Conservation (phyloP, 2,329 filamentous ascomycete species). For the Pleomassaria siparia region DNA sequence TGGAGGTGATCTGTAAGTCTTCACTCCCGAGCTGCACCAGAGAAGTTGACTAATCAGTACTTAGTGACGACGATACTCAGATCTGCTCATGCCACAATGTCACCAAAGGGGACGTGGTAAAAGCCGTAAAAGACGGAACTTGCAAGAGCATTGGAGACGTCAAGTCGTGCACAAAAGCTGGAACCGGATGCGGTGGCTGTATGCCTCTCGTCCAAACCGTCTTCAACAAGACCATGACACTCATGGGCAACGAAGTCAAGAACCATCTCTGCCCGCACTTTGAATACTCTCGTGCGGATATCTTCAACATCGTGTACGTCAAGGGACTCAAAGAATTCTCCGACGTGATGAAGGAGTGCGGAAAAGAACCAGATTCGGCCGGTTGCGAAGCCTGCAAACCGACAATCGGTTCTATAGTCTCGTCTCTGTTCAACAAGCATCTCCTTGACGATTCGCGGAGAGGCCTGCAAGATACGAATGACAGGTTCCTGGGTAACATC, state of each 20-base stretch:
- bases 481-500: constrained; percentile 84
- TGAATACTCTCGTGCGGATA: constrained; percentile 76
- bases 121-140: constrained; percentile 70
- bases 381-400: constrained; percentile 90
- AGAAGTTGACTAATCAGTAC: constrained; percentile 17
- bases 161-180: constrained; percentile 89
- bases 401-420: constrained; percentile 75
- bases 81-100: constrained; percentile 95
- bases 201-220: constrained; percentile 86
- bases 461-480: constrained; percentile 88
- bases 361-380: constrained; percentile 69
- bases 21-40: not conserved
- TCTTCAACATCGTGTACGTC: constrained; percentile 87
- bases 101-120: constrained; percentile 76
- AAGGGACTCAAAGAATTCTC: constrained; percentile 72
- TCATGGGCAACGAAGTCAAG: constrained; percentile 82
- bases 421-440: constrained; percentile 81
- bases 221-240: constrained; percentile 84
- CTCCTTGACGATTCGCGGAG: constrained; percentile 71
- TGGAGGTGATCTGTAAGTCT: constrained; percentile 67
- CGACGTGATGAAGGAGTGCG: constrained; percentile 77
- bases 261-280: constrained; percentile 88
- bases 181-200: constrained; percentile 87
- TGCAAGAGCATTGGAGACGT: constrained; percentile 82
- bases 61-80: constrained; percentile 74